phyloP scores from a whole-genome alignment of 495 filamentous ascomycete genomes.

The Glonium stellatum region DNA sequence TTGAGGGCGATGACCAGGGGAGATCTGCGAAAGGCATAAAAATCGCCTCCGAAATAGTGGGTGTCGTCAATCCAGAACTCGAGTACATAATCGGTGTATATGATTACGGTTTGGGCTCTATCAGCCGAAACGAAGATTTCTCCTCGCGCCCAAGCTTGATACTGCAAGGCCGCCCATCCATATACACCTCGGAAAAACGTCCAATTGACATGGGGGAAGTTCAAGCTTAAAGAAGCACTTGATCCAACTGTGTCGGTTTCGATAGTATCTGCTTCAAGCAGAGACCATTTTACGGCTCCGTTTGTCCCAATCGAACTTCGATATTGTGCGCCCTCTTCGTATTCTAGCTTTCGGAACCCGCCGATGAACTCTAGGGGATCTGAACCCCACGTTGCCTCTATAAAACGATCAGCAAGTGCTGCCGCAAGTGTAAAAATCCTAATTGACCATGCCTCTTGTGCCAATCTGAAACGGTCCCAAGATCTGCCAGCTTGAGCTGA shows the following conservation, averaged over 20 bases:
- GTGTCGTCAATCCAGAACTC: constrained; percentile 48
- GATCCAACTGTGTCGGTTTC: constrained; percentile 16
- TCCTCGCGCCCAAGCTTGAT: constrained; percentile 53
- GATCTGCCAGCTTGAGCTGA: constrained; percentile 45
- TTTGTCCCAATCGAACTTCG: constrained; percentile 45
- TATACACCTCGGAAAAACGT: constrained; percentile 46
- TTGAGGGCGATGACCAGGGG: constrained; percentile 44
- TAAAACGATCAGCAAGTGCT: constrained; percentile 6
- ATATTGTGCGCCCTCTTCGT: constrained; percentile 37
- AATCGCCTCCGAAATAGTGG: constrained; percentile 52
- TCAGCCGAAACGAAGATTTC: constrained; percentile 35
- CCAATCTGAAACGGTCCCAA: constrained; percentile 57
- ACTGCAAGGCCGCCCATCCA: constrained; percentile 55
- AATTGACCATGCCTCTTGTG: constrained; percentile 45
- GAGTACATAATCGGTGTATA: constrained; percentile 42
- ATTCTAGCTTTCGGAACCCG: constrained; percentile 44
- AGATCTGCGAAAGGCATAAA: constrained; percentile 45
- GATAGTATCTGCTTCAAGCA: constrained; percentile 27
- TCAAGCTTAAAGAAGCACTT: constrained; percentile 37
- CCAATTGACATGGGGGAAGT: constrained; percentile 48
- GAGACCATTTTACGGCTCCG: constrained; percentile 45
- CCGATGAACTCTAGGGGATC: constrained; percentile 50
- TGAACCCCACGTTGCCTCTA: constrained; percentile 55
- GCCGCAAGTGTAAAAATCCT: neutral
- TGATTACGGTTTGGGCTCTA: constrained; percentile 31